Conservation (phyloP, 2,329 filamentous ascomycete genomes). For the Dichotomopilus funicola region DNA sequence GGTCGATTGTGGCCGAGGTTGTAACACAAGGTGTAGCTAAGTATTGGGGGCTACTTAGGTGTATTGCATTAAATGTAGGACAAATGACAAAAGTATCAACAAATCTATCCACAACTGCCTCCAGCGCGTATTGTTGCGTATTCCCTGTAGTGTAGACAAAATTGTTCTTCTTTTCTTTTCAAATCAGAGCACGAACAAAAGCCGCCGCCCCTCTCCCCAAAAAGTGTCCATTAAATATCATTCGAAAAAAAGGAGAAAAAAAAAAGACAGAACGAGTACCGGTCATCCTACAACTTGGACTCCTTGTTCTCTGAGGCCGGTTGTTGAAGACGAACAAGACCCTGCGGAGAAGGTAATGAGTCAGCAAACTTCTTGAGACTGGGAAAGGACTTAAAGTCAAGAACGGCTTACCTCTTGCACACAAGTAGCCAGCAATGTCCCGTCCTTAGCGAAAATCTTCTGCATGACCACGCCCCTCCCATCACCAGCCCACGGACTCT, state of each 20-base stretch:
- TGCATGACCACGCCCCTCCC: conserved; percentile 70
- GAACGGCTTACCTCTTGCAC: conserved; percentile 60
- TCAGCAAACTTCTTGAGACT: conserved; percentile 1
- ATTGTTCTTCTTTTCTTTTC: too few species aligned
- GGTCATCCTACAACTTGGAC: conserved; percentile 17
- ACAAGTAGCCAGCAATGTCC: conserved; percentile 69
- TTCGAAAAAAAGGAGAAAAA: background rate
- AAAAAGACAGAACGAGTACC: too few species aligned
- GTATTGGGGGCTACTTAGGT: too few species aligned
- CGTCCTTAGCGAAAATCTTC: conserved; percentile 64
- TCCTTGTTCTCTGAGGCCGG: conserved; percentile 13
- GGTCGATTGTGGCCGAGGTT: too few species aligned
- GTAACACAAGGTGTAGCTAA: too few species aligned
- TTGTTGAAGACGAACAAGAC: conserved; percentile 40
- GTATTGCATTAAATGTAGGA: too few species aligned
- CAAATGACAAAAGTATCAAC: too few species aligned
- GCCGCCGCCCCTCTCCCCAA: background rate
- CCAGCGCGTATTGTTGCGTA: too few species aligned
- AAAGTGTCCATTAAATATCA: background rate
- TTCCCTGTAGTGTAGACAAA: too few species aligned
- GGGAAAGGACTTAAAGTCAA: background rate
- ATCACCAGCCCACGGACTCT: conserved; percentile 73
- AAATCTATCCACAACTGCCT: too few species aligned
- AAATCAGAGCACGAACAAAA: too few species aligned
- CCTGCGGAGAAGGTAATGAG: conserved; percentile 28